Base-by-base conservation (phyloP, 257 asterid genomes). In the Eucommia ulmoides region DNA sequence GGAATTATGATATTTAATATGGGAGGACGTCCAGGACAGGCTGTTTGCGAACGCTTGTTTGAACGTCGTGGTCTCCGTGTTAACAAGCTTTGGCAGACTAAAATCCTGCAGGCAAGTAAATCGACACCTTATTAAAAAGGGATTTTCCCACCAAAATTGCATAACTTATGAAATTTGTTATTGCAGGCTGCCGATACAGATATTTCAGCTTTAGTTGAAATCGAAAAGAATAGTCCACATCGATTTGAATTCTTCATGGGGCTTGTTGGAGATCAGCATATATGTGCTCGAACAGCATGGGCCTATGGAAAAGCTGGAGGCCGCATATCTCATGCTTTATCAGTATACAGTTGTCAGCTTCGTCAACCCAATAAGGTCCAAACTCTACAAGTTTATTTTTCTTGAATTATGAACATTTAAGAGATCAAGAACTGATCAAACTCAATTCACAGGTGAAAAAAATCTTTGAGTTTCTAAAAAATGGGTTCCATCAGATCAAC, bases 221-320 rank as follows among this genome's bases (percentile, higher is more conserved):
- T 91, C 54, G 99, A 91, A 66, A 91, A 86, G 66, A 91, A 73
- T 64, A 91, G 98, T 68, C 96, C 83, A 19, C 98, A 91, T 41
- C 94, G 96, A 24, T 91, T 91, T 70, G 98, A 91, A 77, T 91
- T 91, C 61, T 91, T 91, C 80, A 91, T 91, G 98, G 98, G 96
- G 26, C 95, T 91, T 65, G 88, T 65, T n/a, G 98, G 98, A 1
- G 96, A 86, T 67, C 93, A 86, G 59, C 92, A 96, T 3, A 83
- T 91, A 58, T 91, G 96, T 70, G 98, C 96, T 56, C 88, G 96
- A 69, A 86, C 98, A 61, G 96, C 98, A 57, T 91, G 96, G 96
- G 98, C 98, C 19, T 91, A 86, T 66, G 93, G 95, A 49, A 80
- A 83, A 63, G 73, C 94, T 51, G 93, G 95, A 25, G 98, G 98